A percentile compares a stretch with the other conserved stretches of the same genome.
These are phyloP conservation scores for Lentinus polychrous DNA, from an alignment of 1,284 basidiomycete species.

Conservation along the genomic window DNA sequence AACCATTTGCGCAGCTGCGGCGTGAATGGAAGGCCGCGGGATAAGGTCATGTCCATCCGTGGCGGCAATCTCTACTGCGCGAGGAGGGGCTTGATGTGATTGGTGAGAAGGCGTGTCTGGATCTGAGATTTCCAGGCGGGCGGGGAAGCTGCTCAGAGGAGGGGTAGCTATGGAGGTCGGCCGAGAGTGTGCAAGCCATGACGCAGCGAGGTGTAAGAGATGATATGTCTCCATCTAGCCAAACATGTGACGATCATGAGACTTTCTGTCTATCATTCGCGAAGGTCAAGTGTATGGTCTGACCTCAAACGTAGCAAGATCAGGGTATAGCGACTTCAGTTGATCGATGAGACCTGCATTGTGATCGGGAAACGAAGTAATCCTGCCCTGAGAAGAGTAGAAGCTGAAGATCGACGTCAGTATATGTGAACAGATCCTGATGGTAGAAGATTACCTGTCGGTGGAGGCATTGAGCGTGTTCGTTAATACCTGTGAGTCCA, in stretches of 20 bases:
- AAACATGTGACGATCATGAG: background rate
- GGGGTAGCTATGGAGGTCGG: constrained; percentile 19
- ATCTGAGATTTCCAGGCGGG: constrained; percentile 27
- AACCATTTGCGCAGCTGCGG: constrained; percentile 77
- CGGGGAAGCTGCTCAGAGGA: constrained; percentile 39
- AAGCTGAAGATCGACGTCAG: constrained; percentile 40
- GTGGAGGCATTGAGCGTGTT: constrained; percentile 65
- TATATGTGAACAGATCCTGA: constrained; percentile 9
- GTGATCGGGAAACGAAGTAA: constrained; percentile 73
- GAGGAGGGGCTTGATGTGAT: constrained; percentile 27
- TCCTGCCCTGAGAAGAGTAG: constrained; percentile 80
- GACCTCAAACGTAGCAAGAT: constrained; percentile 66
- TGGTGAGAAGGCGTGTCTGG: constrained; percentile 20
- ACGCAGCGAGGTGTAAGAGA: constrained; percentile 64
- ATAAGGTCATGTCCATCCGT: constrained; percentile 15
- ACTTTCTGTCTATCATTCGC: background rate
- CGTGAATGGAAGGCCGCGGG: constrained; percentile 48
- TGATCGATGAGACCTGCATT: constrained; percentile 61
- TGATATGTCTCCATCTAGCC: constrained; percentile 79
- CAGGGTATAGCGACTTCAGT: constrained; percentile 39
- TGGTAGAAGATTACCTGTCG: constrained; percentile 49
- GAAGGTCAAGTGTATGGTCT: constrained; percentile 9
- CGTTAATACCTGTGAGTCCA: constrained; percentile 33
- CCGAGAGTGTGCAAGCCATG: constrained; percentile 31
- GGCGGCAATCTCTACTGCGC: constrained; percentile 19